phyloP scores from a whole-genome alignment of 129 eudicot genomes.

The Apium graveolens region DNA sequence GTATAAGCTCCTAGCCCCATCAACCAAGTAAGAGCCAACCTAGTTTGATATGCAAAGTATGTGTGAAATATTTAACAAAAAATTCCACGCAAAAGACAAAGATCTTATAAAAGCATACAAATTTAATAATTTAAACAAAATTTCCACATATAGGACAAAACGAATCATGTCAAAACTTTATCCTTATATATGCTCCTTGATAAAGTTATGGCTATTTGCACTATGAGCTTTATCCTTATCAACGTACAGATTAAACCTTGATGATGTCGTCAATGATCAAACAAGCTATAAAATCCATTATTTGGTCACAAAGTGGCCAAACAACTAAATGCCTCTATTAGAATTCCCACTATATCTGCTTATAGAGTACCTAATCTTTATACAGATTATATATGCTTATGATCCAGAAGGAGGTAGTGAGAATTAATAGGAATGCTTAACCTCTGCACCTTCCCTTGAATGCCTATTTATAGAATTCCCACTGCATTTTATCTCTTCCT shows the following conservation, averaged over 20 bases:
- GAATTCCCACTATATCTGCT: too few relatives aligned
- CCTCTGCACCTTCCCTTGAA: neutral
- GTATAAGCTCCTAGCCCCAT: neutral
- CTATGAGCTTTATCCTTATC: neutral
- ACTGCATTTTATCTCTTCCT: neutral
- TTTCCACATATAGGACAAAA: slow-evolving; percentile 21
- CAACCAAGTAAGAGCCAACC: neutral
- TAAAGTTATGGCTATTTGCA: neutral
- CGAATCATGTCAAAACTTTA: slow-evolving; percentile 15
- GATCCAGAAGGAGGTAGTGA: neutral
- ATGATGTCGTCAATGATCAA: neutral
- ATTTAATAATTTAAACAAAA: neutral
- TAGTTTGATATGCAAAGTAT: neutral
- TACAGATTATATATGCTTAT: neutral
- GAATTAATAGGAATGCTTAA: neutral
- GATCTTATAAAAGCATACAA: neutral
- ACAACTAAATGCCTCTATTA: neutral
- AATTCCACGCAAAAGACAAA: neutral
- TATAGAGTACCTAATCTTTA: too few relatives aligned
- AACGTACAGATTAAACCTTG: neutral
- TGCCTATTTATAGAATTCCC: neutral
- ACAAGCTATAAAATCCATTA: neutral
- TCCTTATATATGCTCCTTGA: neutral
- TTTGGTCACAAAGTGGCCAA: neutral
- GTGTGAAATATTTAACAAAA: neutral